These are phyloP conservation scores for Hypoxylon sp. DNA, from an alignment of 2,329 filamentous ascomycete genomes.

Conservation along the genomic window DNA sequence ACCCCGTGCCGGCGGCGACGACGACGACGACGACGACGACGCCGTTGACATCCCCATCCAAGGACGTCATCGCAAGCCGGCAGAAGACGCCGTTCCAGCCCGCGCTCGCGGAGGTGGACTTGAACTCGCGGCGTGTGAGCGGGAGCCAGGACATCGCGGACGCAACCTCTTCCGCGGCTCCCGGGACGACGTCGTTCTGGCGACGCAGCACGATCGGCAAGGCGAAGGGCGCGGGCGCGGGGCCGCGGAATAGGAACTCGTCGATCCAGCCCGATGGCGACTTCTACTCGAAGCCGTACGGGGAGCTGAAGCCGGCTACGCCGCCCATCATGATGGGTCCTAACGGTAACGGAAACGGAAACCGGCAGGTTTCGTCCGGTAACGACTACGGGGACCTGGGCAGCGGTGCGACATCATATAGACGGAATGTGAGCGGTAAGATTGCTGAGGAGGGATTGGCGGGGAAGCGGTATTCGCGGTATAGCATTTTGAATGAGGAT, in stretches of 20 bases:
- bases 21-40: background rate
- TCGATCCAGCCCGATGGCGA: conserved; percentile 65
- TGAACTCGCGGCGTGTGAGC: conserved; percentile 62
- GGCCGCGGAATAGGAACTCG: conserved; percentile 55
- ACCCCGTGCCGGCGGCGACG: conserved; percentile 58
- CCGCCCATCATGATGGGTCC: conserved; percentile 68
- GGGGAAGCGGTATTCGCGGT: conserved; percentile 47
- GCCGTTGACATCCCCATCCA: background rate
- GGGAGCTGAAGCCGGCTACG: conserved; percentile 68
- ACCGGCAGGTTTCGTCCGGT: conserved; percentile 71
- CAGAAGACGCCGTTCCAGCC: conserved; percentile 54
- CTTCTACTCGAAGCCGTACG: conserved; percentile 72
- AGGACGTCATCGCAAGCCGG: conserved; percentile 26
- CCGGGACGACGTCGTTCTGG: conserved; percentile 47
- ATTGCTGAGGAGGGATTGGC: conserved; percentile 78
- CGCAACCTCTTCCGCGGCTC: conserved; percentile 48
- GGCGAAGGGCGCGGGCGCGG: background rate
- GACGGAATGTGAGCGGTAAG: conserved; percentile 80
- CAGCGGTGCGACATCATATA: conserved; percentile 38
- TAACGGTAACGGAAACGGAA: conserved; percentile 41
- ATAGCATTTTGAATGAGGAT: conserved; percentile 49
- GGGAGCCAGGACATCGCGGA: conserved; percentile 65
- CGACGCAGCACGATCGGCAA: conserved; percentile 33
- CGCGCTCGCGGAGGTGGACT: conserved; percentile 61
- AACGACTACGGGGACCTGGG: conserved; percentile 67